Evolutionary conservation across 1,284 basidiomycete species (phyloP), one percentile per base, ranked within the genome.

Genomic region (Sutorius eximius): DNA sequence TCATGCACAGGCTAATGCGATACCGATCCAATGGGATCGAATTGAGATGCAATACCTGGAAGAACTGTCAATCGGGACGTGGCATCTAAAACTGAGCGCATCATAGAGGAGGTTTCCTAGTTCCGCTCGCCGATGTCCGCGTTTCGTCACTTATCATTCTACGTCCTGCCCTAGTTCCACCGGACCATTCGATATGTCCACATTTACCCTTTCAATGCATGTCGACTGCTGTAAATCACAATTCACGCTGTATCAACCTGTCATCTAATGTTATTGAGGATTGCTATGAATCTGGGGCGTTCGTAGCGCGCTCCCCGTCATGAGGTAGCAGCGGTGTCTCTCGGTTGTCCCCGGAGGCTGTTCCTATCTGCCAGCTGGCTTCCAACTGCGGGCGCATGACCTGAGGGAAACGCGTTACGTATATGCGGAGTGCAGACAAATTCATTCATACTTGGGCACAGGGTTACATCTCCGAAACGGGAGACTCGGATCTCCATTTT

Each of bases 11-110:
- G 75, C 82, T 12, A 88, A 89, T 65, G 77, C 78, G 57, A 83
- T 90, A 60, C 80, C 83, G 18, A 77, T 87, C 51, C 75, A 80
- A 18, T 86, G 82, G 82, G 82, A 88, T 66, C 80, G 82, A 52
- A 82, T 90, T 40, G 77, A 86, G 55, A 75, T 90, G 37, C 85
- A 87, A 64, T 82, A 87, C 61, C 74, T 90, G 51, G 88, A 90
- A 71, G 88, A 90, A 68, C 71, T 83, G 33, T 72, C 79, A 2
- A 76, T 81, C 57, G 88, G 87, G 52, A 78, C 81, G 42, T 90
- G 88, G 88, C 83, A 87, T 66, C 86, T 73, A 42, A 70, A 70
- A 61, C 71, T 81, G 58, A 76, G 72, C 32, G 72, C 74, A 12
- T 66, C 70, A 62, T 79, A 71, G 71, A 62, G 27, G 50, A 38